Evolutionary conservation across 306 rosid species (phyloP).

Genomic region (Purshia tridentata): DNA sequence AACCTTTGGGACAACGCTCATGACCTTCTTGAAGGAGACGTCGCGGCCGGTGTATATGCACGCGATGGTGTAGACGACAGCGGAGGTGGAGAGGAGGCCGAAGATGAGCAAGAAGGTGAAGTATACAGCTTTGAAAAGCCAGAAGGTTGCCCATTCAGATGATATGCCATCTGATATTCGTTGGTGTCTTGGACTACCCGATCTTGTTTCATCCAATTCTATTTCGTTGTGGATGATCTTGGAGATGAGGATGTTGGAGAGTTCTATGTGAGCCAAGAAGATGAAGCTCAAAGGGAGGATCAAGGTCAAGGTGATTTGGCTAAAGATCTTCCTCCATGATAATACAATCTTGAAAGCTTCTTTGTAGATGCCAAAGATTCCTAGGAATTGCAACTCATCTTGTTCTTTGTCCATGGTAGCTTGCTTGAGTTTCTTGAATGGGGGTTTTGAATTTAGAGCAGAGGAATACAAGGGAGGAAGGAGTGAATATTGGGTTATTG

Average conservation of each 20-base stretch:
- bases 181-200: constrained; percentile 27
- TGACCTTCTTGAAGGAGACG: constrained; percentile 40
- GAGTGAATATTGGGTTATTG: constrained; percentile 19
- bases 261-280: constrained; percentile 44
- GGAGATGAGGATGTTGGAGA: constrained; percentile 41
- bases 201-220: constrained; percentile 8
- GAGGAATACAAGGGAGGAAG: constrained; percentile 24
- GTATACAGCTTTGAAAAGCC: constrained; percentile 46
- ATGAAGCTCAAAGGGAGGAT: constrained; percentile 70
- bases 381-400: constrained; percentile 65
- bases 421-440: constrained; percentile 4
- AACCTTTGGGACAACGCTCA: constrained; percentile 62
- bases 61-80: constrained; percentile 77
- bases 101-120: constrained; percentile 39
- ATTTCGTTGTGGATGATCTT: constrained; percentile 30
- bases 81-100: constrained; percentile 63
- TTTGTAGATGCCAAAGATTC: constrained; percentile 45
- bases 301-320: constrained; percentile 53
- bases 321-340: constrained; percentile 54
- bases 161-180: constrained; percentile 30
- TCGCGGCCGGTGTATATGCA: constrained; percentile 50
- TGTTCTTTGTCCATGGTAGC: constrained; percentile 61
- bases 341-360: constrained; percentile 53
- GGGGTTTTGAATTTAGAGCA: constrained; percentile 11
- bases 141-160: constrained; percentile 38